Percentiles rank a stretch among this genome's conserved stretches.
Conservation (phyloP, 1,284 basidiomycete species). For the Xerocomus minutiporus region DNA sequence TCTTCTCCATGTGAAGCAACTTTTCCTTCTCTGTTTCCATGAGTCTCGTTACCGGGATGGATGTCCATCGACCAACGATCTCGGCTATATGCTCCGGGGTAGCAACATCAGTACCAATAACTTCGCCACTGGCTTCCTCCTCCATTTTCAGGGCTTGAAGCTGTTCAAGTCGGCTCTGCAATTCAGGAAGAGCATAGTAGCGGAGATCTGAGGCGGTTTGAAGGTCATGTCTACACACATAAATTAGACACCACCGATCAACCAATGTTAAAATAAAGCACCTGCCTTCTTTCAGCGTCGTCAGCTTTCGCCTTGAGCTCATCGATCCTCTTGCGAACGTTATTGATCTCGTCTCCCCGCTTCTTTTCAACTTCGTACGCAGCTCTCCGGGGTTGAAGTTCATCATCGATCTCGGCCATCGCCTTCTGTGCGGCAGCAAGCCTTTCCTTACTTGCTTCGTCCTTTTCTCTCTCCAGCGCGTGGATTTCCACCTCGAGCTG, state of each 20-base stretch:
- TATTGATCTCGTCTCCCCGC: conserved; percentile 82
- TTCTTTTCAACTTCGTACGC: conserved; percentile 89
- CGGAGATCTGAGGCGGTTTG: conserved; percentile 86
- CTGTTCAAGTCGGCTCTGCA: conserved; percentile 68
- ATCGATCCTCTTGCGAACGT: conserved; percentile 81
- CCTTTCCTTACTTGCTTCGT: conserved; percentile 84
- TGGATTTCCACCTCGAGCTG: conserved; percentile 96
- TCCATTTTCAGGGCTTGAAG: conserved; percentile 72
- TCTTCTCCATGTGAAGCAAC: conserved; percentile 73
- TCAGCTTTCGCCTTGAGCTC: conserved; percentile 91
- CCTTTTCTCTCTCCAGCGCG: conserved; percentile 92
- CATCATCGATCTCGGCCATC: conserved; percentile 84
- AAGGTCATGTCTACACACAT: conserved; percentile 62
- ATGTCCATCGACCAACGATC: conserved; percentile 86
- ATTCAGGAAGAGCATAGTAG: conserved; percentile 91
- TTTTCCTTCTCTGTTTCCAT: conserved; percentile 92
- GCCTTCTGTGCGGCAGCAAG: conserved; percentile 76
- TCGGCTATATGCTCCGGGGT: conserved; percentile 89
- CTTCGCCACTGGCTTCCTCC: conserved; percentile 54
- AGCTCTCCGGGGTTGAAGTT: conserved; percentile 84
- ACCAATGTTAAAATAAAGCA: conserved; percentile 5
- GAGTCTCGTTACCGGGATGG: conserved; percentile 85
- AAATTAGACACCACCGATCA: conserved; percentile 2
- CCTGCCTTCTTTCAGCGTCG: conserved; percentile 85
- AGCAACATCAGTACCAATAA: conserved; percentile 68